Conservation (phyloP, 805 yeast genomes). For the Candida maesae region DNA sequence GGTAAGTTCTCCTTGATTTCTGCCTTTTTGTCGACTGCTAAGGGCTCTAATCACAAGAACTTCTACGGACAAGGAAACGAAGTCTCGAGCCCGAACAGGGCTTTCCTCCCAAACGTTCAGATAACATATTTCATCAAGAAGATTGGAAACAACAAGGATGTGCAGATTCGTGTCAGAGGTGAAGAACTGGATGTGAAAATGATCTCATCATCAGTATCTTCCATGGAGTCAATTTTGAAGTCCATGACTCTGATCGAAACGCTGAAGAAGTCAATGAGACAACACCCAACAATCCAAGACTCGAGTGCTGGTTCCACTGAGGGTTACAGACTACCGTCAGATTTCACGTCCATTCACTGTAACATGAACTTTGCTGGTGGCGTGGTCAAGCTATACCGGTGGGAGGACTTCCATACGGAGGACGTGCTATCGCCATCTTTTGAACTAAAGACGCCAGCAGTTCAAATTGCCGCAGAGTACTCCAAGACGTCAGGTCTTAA, state of each 20-base stretch:
- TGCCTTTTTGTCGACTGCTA: slow-evolving; percentile 69
- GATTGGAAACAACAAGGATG: slow-evolving; percentile 29
- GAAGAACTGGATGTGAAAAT: slow-evolving; percentile 66
- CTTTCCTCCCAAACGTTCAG: slow-evolving; percentile 67
- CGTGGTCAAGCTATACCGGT: slow-evolving; percentile 39
- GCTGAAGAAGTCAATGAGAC: slow-evolving; percentile 21
- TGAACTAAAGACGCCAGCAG: slow-evolving; percentile 71
- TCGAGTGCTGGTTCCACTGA: background rate
- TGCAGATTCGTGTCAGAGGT: slow-evolving; percentile 55
- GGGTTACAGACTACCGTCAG: slow-evolving; percentile 20
- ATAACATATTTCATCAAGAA: slow-evolving; percentile 40
- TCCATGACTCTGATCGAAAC: slow-evolving; percentile 45
- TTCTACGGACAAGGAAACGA: slow-evolving; percentile 48
- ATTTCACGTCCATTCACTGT: slow-evolving; percentile 42
- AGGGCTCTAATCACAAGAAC: slow-evolving; percentile 48
- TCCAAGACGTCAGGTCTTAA: slow-evolving; percentile 34
- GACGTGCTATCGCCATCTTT: slow-evolving; percentile 42
- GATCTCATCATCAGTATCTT: slow-evolving; percentile 49
- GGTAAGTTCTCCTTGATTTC: slow-evolving; percentile 69
- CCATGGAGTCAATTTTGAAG: slow-evolving; percentile 48
- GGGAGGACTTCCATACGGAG: slow-evolving; percentile 38
- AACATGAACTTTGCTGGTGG: slow-evolving; percentile 68
- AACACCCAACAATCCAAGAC: slow-evolving; percentile 4
- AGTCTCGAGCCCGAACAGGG: slow-evolving; percentile 49
- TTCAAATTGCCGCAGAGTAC: slow-evolving; percentile 55